Percentiles rank a stretch among this genome's conserved stretches.
phyloP scores from a whole-genome alignment of 2,329 filamentous ascomycete species.

The Xylaria sp. region DNA sequence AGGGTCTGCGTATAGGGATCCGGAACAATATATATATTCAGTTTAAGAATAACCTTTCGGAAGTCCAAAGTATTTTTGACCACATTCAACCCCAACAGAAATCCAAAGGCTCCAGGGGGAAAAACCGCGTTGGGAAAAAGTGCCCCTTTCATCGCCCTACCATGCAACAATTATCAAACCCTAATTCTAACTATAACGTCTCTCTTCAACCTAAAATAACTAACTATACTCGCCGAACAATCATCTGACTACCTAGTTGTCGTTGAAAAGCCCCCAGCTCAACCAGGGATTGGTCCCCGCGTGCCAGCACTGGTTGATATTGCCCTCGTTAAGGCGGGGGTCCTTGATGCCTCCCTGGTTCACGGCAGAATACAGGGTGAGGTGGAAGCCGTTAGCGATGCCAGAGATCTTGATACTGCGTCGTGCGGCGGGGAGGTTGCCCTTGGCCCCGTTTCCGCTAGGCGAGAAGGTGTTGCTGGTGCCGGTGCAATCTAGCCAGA shows the following conservation, averaged over 20 bases:
- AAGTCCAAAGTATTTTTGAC: too few relatives aligned
- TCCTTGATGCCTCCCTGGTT: not conserved
- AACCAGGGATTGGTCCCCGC: not conserved
- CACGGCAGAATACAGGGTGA: constrained; percentile 4
- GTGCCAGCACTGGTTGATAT: not conserved
- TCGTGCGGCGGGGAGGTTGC: constrained; percentile 3
- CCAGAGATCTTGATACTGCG: not conserved
- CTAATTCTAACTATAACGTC: not conserved
- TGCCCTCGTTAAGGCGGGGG: constrained; percentile 6
- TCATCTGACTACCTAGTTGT: not conserved
- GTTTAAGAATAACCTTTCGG: too few relatives aligned
- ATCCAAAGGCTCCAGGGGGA: not conserved
- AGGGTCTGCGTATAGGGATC: too few relatives aligned
- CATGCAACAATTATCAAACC: too few relatives aligned
- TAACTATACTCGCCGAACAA: not conserved
- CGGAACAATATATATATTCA: too few relatives aligned
- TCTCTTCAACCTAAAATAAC: not conserved
- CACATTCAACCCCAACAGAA: too few relatives aligned
- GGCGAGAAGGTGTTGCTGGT: not conserved
- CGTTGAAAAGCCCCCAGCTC: constrained; percentile 4
- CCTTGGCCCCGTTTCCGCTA: constrained; percentile 10
- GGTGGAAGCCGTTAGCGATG: not conserved
- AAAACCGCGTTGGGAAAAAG: constrained; percentile 10
- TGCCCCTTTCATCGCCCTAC: not conserved
- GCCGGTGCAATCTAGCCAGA: not conserved